Conservation (phyloP, 352 stramenopile species). For the Proteromonas lacertae region DNA sequence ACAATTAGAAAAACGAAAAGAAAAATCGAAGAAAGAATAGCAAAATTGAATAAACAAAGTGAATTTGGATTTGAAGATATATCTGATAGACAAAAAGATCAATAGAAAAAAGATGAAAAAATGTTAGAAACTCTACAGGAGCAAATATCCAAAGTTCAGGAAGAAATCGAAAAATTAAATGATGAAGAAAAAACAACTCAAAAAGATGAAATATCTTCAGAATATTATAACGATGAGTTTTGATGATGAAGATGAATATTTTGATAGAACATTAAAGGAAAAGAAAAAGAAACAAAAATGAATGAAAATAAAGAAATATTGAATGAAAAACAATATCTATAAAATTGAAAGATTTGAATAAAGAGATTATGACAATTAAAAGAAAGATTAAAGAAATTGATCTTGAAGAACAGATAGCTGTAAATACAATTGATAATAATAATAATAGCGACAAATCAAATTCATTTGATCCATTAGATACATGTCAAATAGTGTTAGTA, state of each 20-base stretch:
- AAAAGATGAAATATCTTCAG: neutral
- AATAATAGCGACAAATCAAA: too few relatives aligned
- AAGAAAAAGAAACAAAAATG: neutral
- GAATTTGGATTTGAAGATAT: neutral
- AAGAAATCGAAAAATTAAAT: too few relatives aligned
- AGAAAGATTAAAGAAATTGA: constrained; percentile 4
- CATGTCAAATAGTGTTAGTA: too few relatives aligned
- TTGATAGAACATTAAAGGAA: constrained; percentile 1
- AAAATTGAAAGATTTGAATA: neutral
- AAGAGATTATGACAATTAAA: neutral
- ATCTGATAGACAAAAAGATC: too few relatives aligned
- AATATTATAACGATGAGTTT: neutral
- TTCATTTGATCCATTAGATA: too few relatives aligned
- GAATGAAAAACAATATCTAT: neutral
- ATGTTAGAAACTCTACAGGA: neutral
- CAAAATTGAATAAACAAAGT: too few relatives aligned
- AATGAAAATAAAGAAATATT: neutral
- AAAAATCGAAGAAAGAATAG: neutral
- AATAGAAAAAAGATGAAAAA: too few relatives aligned
- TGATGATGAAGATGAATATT: constrained; percentile 5
- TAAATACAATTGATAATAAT: constrained; percentile 13
- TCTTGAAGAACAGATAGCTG: constrained; percentile 18
- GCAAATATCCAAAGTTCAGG: neutral
- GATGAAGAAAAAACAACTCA: neutral
- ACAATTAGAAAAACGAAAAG: neutral